phyloP scores from a whole-genome alignment of 2,329 filamentous ascomycete genomes.

The Botryotinia narcissicola region DNA sequence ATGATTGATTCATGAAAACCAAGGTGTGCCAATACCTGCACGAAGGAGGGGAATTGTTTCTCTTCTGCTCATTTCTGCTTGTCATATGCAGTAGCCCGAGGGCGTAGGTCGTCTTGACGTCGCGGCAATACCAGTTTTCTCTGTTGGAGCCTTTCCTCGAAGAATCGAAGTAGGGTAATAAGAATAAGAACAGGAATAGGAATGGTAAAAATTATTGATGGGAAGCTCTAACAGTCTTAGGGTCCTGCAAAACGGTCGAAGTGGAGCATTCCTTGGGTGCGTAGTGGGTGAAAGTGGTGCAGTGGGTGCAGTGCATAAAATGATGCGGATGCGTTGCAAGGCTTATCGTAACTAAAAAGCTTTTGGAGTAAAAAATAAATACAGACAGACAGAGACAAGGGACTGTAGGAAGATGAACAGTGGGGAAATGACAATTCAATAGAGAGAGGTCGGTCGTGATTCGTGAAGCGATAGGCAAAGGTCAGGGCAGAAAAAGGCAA shows the following conservation, averaged over 20 bases:
- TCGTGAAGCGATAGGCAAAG: slow-evolving; percentile 15
- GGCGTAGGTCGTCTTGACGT: slow-evolving; percentile 16
- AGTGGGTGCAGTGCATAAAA: not conserved
- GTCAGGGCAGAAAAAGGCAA: not conserved
- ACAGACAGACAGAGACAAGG: slow-evolving; percentile 4
- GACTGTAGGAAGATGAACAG: not conserved
- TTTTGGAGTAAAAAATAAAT: not conserved
- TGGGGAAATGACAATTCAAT: not conserved
- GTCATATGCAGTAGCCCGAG: slow-evolving; percentile 22
- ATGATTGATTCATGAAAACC: slow-evolving; percentile 28
- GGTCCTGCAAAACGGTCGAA: slow-evolving; percentile 13
- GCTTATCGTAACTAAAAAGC: slow-evolving; percentile 11
- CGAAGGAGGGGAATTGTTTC: slow-evolving; percentile 36
- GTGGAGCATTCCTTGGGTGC: slow-evolving; percentile 13
- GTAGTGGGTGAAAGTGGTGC: slow-evolving; percentile 4
- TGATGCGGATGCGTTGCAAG: slow-evolving; percentile 18
- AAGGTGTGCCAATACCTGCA: slow-evolving; percentile 40
- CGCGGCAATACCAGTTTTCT: slow-evolving; percentile 1
- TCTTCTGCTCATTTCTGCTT: slow-evolving; percentile 39
- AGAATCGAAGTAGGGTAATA: not conserved
- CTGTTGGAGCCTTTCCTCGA: not conserved
- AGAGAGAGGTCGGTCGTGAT: not conserved
- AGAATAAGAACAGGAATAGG: not conserved
- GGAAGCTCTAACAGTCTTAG: slow-evolving; percentile 2
- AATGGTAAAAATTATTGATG: slow-evolving; percentile 4